Evolutionary conservation across 208 protist genomes (phyloP).

Genomic region (Leishmania mexicana): DNA sequence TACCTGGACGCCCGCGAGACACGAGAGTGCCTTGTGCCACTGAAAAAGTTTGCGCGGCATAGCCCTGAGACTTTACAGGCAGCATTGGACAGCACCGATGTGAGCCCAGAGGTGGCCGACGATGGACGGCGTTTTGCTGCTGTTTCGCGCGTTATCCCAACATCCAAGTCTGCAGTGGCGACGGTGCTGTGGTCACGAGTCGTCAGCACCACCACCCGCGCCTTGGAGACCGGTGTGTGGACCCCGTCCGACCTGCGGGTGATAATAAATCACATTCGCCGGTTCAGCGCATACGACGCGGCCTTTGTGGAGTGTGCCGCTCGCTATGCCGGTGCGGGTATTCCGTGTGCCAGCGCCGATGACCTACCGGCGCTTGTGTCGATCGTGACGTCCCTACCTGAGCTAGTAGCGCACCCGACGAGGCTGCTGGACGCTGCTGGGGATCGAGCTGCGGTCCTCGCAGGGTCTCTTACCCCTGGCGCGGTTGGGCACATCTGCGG

Average conservation of each 20-base stretch:
- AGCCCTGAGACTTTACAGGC: conserved; percentile 19
- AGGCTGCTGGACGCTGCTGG: conserved; percentile 34
- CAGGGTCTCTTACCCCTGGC: conserved; percentile 41
- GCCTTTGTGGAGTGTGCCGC: conserved; percentile 39
- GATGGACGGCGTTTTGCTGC: conserved; percentile 19
- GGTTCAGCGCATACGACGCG: conserved; percentile 38
- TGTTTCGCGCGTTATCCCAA: conserved; percentile 17
- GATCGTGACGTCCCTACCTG: conserved; percentile 43
- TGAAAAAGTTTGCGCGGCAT: conserved; percentile 28
- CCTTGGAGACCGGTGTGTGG: conserved; percentile 16
- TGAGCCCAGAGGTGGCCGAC: not conserved
- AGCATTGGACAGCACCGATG: conserved; percentile 9
- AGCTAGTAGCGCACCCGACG: conserved; percentile 35
- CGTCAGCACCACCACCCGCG: not conserved
- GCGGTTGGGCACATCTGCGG: conserved; percentile 52
- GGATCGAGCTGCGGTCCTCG: conserved; percentile 38
- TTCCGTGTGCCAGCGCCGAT: conserved; percentile 22
- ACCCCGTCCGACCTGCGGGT: conserved; percentile 11
- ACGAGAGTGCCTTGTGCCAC: conserved; percentile 11
- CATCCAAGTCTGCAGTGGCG: conserved; percentile 1
- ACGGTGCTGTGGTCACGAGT: conserved; percentile 16
- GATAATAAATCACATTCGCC: conserved; percentile 34
- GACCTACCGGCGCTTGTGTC: conserved; percentile 25
- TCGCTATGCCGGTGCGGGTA: conserved; percentile 29
- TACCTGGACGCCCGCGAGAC: conserved; percentile 34